These are phyloP conservation scores for Carex pumila DNA, from an alignment of 176 grass and related monocot genomes.

Conservation along the genomic window DNA sequence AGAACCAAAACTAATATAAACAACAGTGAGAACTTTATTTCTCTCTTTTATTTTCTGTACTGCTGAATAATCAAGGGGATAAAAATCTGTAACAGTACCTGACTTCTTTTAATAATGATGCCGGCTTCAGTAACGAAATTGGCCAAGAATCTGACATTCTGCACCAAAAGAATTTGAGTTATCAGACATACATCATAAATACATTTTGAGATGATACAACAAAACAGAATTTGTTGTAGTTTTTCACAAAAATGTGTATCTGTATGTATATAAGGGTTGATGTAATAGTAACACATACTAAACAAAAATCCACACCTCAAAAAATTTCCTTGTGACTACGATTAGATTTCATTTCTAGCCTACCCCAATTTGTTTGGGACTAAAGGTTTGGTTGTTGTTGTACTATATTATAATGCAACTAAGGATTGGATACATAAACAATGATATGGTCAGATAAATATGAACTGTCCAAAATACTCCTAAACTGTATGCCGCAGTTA, in stretches of 20 bases:
- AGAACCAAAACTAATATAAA: neutral
- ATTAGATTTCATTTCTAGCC: too few relatives aligned
- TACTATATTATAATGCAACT: neutral
- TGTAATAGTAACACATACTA: neutral
- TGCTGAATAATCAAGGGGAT: neutral
- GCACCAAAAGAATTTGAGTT: constrained; percentile 31
- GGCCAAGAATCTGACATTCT: constrained; percentile 86
- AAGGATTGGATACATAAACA: neutral
- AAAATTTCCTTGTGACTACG: neutral
- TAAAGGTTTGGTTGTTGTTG: too few relatives aligned
- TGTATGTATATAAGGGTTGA: neutral
- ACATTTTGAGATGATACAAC: neutral
- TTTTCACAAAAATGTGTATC: neutral
- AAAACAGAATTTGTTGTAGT: neutral
- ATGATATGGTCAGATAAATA: neutral
- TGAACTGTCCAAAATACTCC: neutral
- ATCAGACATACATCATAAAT: constrained; percentile 18
- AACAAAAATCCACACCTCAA: neutral
- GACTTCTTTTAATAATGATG: constrained; percentile 91
- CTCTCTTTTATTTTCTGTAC: neutral
- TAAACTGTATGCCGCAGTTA: neutral
- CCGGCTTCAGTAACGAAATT: constrained; percentile 92
- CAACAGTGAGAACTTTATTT: neutral
- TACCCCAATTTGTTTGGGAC: too few relatives aligned
- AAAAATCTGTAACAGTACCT: constrained; percentile 41